Conservation (phyloP, 371 early-diverging fungal genomes). For the Chytridium lagenaria region DNA sequence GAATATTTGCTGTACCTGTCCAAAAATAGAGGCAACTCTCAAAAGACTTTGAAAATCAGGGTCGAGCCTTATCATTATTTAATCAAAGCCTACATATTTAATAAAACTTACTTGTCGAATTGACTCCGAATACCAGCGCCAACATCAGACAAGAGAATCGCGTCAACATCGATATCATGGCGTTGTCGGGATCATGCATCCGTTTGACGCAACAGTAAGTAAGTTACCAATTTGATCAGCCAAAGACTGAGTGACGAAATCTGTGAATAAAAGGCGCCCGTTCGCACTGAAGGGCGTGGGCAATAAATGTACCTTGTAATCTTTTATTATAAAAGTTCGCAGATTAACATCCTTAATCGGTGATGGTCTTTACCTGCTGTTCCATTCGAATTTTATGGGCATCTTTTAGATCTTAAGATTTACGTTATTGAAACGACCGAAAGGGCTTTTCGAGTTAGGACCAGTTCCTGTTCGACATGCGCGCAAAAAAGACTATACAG, state of each 20-base stretch:
- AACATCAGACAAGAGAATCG: neutral
- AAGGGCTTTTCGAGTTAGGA: too few species aligned
- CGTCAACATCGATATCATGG: neutral
- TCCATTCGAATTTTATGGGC: too few species aligned
- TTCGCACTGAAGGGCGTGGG: too few species aligned
- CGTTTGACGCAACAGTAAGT: neutral
- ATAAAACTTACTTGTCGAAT: neutral
- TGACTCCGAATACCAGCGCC: neutral
- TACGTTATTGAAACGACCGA: too few species aligned
- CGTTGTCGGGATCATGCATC: neutral
- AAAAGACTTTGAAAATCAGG: neutral
- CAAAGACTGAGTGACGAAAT: neutral
- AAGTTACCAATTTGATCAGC: neutral
- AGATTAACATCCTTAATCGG: too few species aligned
- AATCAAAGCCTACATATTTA: neutral
- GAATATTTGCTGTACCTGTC: too few species aligned
- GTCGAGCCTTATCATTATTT: neutral
- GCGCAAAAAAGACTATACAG: too few species aligned
- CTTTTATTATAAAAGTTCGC: neutral
- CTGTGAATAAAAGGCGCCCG: slow-evolving; percentile 2
- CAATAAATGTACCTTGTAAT: neutral
- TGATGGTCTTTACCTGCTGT: too few species aligned
- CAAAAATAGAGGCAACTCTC: neutral
- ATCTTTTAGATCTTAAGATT: too few species aligned
- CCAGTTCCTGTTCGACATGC: too few species aligned